Base-by-base conservation (phyloP, 345 rosid genomes). In the Firmiana major region DNA sequence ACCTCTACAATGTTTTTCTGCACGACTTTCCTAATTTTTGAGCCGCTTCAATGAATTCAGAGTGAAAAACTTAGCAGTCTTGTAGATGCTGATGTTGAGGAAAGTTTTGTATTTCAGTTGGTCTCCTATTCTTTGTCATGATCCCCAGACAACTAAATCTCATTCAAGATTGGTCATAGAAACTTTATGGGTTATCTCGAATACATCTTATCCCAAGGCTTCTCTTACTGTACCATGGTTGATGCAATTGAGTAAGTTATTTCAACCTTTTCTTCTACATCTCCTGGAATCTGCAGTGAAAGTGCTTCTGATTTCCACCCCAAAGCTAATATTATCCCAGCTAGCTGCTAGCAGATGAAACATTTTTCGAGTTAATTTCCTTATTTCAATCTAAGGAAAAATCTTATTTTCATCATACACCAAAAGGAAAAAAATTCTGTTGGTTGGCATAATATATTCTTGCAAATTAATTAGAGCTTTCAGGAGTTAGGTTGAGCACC, bases 151-250 rank as follows among this genome's bases (percentile, higher is more conserved):
- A 34, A 53, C 28, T n/a, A 51, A 11, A 71, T 51, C 75, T 71
- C 62, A 17, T 51, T 53, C 62, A 71, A 53, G 75, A 71, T 71
- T 71, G 62, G 28, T 51, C 74, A 71, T 19, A 51, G 45, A 71
- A 71, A 51, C 60, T 69, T 51, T 45, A 51, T 66, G 71, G 36
- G 40, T 16, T 69, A n/a, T 66, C 17, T 40, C 71, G 28, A 9
- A 43, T 40, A 26, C 2, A 6, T 48, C 28, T 67, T 67, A 24
- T 68, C 73, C 21, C 15, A 13, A 68, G 57, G 55, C 57, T 66
- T 66, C 53, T 46, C 17, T 69, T 46, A 24, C 40, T 7, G 7
- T 6, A 15, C 53, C 16, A 31, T 15, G 57, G 38, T 53, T 16
- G 58, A 48, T 16, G 59, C 24, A 12, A n/a, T 68, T 45, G 21